phyloP scores from a whole-genome alignment of 2,329 filamentous ascomycete genomes.

The Acephala macrosclerotiorum region DNA sequence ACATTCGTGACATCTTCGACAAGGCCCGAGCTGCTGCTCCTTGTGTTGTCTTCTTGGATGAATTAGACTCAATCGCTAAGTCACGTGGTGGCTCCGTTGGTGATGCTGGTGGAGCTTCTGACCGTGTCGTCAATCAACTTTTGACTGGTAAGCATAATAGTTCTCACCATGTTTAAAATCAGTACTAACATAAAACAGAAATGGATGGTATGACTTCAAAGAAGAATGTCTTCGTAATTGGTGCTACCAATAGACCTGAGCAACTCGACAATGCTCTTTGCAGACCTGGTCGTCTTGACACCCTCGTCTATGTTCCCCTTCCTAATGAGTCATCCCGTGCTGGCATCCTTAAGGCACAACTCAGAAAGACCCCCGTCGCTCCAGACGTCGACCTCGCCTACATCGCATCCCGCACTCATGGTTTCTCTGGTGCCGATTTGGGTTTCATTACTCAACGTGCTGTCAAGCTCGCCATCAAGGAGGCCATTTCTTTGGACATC shows the following conservation, averaged over 20 bases:
- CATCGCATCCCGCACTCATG: conserved; percentile 97
- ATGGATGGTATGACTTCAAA: conserved; percentile 99
- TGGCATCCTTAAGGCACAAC: conserved; percentile 91
- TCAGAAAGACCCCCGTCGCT: conserved; percentile 96
- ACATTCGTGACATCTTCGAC: conserved; percentile 99
- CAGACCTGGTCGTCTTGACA: conserved; percentile 98
- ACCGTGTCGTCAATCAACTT: conserved; percentile 99
- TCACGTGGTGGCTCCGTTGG: conserved; percentile 96
- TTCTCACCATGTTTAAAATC: conserved; percentile 17
- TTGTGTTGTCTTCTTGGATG: conserved; percentile 98
- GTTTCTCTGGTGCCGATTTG: conserved; percentile 99
- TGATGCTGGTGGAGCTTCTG: conserved; percentile 96
- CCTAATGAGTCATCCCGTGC: conserved; percentile 91
- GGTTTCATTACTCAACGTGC: conserved; percentile 99
- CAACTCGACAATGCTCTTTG: conserved; percentile 98
- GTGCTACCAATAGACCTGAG: conserved; percentile 97
- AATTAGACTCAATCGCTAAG: conserved; percentile 99
- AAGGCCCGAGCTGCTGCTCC: conserved; percentile 98
- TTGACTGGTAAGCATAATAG: conserved; percentile 76
- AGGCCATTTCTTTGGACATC: conserved; percentile 89
- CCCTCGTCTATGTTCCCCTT: conserved; percentile 96
- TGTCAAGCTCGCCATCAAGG: conserved; percentile 99
- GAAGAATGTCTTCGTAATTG: conserved; percentile 99
- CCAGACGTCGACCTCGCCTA: conserved; percentile 85
- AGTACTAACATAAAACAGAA: conserved; percentile 65